These are phyloP conservation scores for Areca catechu DNA, from an alignment of 176 grass and related monocot species.

Conservation along the genomic window DNA sequence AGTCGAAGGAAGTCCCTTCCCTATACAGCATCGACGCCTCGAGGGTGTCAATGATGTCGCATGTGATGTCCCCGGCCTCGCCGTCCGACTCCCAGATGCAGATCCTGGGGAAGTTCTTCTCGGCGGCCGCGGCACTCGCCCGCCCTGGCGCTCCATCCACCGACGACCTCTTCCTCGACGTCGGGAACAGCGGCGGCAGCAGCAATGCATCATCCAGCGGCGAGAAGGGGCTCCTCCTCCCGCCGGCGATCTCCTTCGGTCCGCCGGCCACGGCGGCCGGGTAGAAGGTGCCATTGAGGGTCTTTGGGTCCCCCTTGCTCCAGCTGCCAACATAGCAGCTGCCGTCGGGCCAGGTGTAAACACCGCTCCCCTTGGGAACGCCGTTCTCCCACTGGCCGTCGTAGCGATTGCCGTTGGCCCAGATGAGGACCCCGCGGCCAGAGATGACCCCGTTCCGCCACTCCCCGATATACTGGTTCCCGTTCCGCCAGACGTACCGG, in stretches of 20 bases:
- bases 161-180: slow-evolving; percentile 61
- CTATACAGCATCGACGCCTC: slow-evolving; percentile 71
- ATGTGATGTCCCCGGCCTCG: slow-evolving; percentile 92
- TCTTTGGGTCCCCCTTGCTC: slow-evolving; percentile 36
- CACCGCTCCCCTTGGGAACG: slow-evolving; percentile 57
- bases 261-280: slow-evolving; percentile 23
- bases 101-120: slow-evolving; percentile 59
- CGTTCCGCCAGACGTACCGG: slow-evolving; percentile 75
- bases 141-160: slow-evolving; percentile 37
- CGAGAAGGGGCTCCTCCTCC: background rate
- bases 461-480: slow-evolving; percentile 93
- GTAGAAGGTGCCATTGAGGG: slow-evolving; percentile 79
- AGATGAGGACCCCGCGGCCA: slow-evolving; percentile 79
- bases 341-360: slow-evolving; percentile 88
- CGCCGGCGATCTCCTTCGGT: slow-evolving; percentile 11
- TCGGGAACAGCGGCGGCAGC: slow-evolving; percentile 2
- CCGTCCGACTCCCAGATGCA: slow-evolving; percentile 99
- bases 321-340: slow-evolving; percentile 78
- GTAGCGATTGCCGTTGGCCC: slow-evolving; percentile 90
- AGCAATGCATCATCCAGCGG: background rate
- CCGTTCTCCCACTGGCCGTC: slow-evolving; percentile 86
- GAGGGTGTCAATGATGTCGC: slow-evolving; percentile 74
- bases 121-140: slow-evolving; percentile 17
- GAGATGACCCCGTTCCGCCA: slow-evolving; percentile 88
- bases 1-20: slow-evolving; percentile 35